phyloP scores from a whole-genome alignment of 1,139 yeast genomes.

The Hyphopichia fennica region DNA sequence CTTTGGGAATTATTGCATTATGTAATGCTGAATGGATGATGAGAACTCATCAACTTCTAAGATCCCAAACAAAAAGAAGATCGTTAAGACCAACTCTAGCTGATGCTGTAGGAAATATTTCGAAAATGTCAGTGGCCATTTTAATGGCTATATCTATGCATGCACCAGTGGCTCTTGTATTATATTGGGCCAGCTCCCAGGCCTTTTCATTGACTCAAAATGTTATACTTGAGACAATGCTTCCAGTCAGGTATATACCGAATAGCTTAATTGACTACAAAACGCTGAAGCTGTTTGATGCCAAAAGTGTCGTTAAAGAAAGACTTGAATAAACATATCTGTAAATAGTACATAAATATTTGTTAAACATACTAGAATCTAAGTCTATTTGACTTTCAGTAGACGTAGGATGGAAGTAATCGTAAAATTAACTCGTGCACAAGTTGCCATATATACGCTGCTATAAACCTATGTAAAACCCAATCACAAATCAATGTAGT shows the following conservation, averaged over 20 bases:
- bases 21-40: conserved; percentile 77
- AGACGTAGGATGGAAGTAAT: too few relatives aligned
- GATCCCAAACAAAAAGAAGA: conserved; percentile 36
- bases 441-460: too few relatives aligned
- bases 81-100: conserved; percentile 58
- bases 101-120: conserved; percentile 59
- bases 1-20: conserved; percentile 68
- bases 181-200: conserved; percentile 89
- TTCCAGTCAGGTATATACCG: conserved; percentile 61
- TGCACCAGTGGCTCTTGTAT: conserved; percentile 76
- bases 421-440: too few relatives aligned
- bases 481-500: conserved; percentile 29
- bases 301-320: conserved; percentile 1
- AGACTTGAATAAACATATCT: not conserved
- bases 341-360: not conserved
- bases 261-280: conserved; percentile 24
- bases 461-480: too few relatives aligned
- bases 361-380: too few relatives aligned
- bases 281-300: not conserved
- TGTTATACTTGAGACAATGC: conserved; percentile 60
- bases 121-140: conserved; percentile 74
- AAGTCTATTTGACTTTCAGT: too few relatives aligned
- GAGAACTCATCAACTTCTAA: conserved; percentile 54
- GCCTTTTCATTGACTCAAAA: conserved; percentile 74
- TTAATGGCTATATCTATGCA: conserved; percentile 83